These are phyloP conservation scores for Trichophyton mentagrophytes DNA, from an alignment of 2,329 filamentous ascomycete species.

Conservation along the genomic window DNA sequence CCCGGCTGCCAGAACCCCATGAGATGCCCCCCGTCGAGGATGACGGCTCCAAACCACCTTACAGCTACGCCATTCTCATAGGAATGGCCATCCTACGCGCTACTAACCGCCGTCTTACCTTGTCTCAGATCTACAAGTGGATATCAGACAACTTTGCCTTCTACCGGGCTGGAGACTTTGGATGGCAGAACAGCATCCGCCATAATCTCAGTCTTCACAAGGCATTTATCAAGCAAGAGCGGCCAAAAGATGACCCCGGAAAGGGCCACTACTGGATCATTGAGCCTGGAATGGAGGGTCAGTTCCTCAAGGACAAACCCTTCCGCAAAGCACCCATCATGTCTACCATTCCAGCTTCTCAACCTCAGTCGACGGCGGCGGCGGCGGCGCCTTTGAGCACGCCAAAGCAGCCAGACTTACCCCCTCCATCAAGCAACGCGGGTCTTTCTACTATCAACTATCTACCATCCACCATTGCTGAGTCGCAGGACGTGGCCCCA, in stretches of 20 bases:
- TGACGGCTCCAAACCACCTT: constrained; percentile 75
- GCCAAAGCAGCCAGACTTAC: constrained; percentile 1
- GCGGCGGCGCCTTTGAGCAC: neutral
- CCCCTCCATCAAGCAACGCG: constrained; percentile 9
- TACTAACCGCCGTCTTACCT: constrained; percentile 66
- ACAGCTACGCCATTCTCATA: constrained; percentile 90
- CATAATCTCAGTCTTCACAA: constrained; percentile 97
- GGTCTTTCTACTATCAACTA: constrained; percentile 10
- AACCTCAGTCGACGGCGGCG: neutral
- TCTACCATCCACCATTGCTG: constrained; percentile 7
- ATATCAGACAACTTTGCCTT: constrained; percentile 90
- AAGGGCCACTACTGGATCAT: constrained; percentile 98
- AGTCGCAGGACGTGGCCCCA: constrained; percentile 3
- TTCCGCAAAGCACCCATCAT: constrained; percentile 32
- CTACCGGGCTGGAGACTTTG: constrained; percentile 70
- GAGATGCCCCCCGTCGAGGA: constrained; percentile 75
- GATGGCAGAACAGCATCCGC: constrained; percentile 98
- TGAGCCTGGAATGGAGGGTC: constrained; percentile 72
- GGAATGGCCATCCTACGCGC: constrained; percentile 93
- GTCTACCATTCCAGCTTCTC: constrained; percentile 27
- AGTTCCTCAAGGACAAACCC: constrained; percentile 81
- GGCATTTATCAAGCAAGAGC: constrained; percentile 87
- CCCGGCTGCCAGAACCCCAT: constrained; percentile 53
- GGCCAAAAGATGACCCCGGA: constrained; percentile 91
- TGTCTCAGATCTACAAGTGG: constrained; percentile 98